Conservation (phyloP, 73 alveolate species). For the Halteria grandinella region DNA sequence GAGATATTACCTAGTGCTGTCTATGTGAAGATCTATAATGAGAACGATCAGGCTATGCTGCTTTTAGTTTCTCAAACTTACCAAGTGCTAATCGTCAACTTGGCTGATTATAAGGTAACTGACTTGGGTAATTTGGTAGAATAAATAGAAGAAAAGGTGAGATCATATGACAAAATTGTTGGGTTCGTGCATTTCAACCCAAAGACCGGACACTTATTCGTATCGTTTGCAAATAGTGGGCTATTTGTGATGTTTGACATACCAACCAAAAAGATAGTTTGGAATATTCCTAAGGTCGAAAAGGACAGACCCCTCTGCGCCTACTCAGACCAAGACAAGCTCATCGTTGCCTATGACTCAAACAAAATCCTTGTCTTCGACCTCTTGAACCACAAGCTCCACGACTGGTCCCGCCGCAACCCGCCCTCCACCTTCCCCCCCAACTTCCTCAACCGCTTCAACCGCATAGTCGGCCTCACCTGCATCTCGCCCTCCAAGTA, state of each 20-base stretch:
- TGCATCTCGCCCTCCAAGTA: conserved; percentile 43
- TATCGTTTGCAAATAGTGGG: background rate
- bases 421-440: conserved; percentile 63
- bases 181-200: conserved; percentile 1
- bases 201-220: background rate
- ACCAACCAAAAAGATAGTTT: background rate
- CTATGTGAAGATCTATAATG: background rate
- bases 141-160: background rate
- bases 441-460: conserved; percentile 70
- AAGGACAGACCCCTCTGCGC: background rate
- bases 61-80: too few species aligned
- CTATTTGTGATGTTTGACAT: conserved; percentile 2
- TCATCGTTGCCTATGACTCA: conserved; percentile 72
- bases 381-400: conserved; percentile 51
- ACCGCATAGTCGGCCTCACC: conserved; percentile 72
- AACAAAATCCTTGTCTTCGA: conserved; percentile 69
- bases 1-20: background rate
- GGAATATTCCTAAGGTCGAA: conserved; percentile 17
- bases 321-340: conserved; percentile 57
- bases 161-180: conserved; percentile 15
- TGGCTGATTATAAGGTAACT: background rate
- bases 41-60: background rate
- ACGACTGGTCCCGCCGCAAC: conserved; percentile 73
- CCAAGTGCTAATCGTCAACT: background rate
- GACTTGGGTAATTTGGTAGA: conserved; percentile 15